Conservation (phyloP, 768 basidiomycete species). For the Kwoniella pini region DNA sequence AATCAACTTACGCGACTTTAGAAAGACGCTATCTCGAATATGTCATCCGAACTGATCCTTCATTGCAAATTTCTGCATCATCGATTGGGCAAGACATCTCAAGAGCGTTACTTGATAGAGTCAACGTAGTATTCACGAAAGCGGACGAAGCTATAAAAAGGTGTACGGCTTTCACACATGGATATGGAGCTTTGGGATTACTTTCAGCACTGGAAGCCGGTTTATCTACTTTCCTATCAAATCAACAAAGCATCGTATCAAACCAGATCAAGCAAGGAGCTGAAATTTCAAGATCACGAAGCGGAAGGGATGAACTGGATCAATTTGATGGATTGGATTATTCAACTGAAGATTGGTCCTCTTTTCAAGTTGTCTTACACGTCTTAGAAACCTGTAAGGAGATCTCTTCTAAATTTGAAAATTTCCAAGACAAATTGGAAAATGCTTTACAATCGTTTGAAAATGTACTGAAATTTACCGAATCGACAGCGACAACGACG, state of each 20-base stretch:
- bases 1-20: constrained; percentile 75
- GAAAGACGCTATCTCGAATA: constrained; percentile 68
- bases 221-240: constrained; percentile 67
- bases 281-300: neutral
- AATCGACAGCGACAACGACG: constrained; percentile 56
- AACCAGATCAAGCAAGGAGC: neutral
- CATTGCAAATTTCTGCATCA: constrained; percentile 10
- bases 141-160: constrained; percentile 78
- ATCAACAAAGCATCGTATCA: constrained; percentile 6
- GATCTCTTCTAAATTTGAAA: constrained; percentile 66
- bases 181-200: constrained; percentile 76
- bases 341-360: constrained; percentile 81
- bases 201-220: constrained; percentile 72
- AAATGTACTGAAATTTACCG: constrained; percentile 63
- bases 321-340: constrained; percentile 68
- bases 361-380: constrained; percentile 79
- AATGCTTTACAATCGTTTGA: constrained; percentile 64
- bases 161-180: constrained; percentile 80
- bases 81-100: constrained; percentile 28
- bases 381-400: constrained; percentile 77
- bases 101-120: constrained; percentile 71
- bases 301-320: constrained; percentile 58
- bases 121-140: constrained; percentile 70
- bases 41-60: constrained; percentile 26
- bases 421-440: constrained; percentile 72